Conservation (phyloP, 2,329 filamentous ascomycete species). For the Truncatella angustata region DNA sequence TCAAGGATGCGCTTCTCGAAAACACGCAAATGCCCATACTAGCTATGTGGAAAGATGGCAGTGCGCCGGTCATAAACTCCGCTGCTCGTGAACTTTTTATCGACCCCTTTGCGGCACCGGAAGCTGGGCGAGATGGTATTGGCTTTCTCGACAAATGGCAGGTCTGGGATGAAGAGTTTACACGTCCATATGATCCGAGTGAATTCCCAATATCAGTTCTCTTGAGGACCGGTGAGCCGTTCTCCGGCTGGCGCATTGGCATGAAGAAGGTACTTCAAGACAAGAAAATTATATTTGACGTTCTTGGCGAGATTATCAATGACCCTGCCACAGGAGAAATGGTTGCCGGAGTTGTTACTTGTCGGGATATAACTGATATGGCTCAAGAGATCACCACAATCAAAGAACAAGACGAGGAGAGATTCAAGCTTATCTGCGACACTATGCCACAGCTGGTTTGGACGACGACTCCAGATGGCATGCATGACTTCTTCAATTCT, state of each 20-base stretch:
- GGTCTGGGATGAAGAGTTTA: slow-evolving; percentile 67
- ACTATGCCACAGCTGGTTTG: slow-evolving; percentile 72
- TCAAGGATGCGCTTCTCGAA: slow-evolving; percentile 77
- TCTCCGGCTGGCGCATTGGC: slow-evolving; percentile 60
- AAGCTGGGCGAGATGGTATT: slow-evolving; percentile 41
- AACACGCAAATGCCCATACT: slow-evolving; percentile 73
- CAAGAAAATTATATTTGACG: slow-evolving; percentile 59
- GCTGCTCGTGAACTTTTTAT: slow-evolving; percentile 56
- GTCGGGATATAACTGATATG: slow-evolving; percentile 70
- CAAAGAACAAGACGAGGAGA: slow-evolving; percentile 67
- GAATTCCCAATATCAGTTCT: slow-evolving; percentile 68
- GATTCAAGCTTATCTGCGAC: slow-evolving; percentile 75
- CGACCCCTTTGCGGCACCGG: slow-evolving; percentile 36
- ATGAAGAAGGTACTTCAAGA: slow-evolving; percentile 55
- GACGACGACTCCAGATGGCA: slow-evolving; percentile 66
- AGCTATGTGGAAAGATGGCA: slow-evolving; percentile 79
- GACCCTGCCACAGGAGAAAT: slow-evolving; percentile 70
- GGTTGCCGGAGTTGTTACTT: slow-evolving; percentile 68
- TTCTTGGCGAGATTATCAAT: slow-evolving; percentile 64
- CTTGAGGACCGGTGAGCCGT: slow-evolving; percentile 58
- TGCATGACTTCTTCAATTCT: slow-evolving; percentile 71
- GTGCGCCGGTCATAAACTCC: slow-evolving; percentile 70
- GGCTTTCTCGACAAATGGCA: slow-evolving; percentile 61
- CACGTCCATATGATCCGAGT: slow-evolving; percentile 49
- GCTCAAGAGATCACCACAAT: slow-evolving; percentile 68